Evolutionary conservation across 2,329 filamentous ascomycete genomes (phyloP).

Genomic region (Ceratocystis cacaofunesta): DNA sequence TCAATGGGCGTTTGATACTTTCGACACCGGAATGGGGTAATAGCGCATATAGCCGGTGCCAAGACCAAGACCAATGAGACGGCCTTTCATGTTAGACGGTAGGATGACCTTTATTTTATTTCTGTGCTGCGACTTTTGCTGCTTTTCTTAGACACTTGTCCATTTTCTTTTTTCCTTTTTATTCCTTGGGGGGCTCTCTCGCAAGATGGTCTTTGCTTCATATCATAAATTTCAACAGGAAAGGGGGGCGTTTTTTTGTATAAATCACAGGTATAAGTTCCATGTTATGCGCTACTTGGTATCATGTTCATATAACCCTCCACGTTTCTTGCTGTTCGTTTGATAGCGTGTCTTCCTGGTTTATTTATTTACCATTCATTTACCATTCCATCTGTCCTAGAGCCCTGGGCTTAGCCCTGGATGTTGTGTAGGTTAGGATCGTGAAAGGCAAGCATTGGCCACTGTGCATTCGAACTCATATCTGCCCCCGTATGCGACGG

Average conservation of each 20-base stretch:
- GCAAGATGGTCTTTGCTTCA: neutral
- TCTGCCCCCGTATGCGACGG: neutral
- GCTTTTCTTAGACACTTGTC: neutral
- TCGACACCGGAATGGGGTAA: neutral
- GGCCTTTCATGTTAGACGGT: neutral
- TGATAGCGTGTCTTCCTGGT: too few relatives aligned
- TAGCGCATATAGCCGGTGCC: too few relatives aligned
- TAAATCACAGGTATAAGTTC: neutral
- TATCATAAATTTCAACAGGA: neutral
- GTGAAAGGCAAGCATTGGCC: slow-evolving; percentile 7
- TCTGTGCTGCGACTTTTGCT: neutral
- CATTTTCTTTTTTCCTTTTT: neutral
- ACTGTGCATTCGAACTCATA: neutral
- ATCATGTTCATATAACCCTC: neutral
- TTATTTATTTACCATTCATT: too few relatives aligned
- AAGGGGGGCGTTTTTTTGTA: neutral
- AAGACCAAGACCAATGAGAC: neutral
- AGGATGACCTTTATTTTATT: neutral
- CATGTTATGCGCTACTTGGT: neutral
- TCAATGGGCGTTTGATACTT: neutral
- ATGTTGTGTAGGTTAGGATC: neutral
- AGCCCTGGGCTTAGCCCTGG: neutral
- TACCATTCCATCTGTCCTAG: neutral
- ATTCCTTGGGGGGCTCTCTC: neutral
- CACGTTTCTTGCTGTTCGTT: too few relatives aligned